Evolutionary conservation across 768 basidiomycete genomes (phyloP).

Genomic region (Brasilioporus rufonigricans): DNA sequence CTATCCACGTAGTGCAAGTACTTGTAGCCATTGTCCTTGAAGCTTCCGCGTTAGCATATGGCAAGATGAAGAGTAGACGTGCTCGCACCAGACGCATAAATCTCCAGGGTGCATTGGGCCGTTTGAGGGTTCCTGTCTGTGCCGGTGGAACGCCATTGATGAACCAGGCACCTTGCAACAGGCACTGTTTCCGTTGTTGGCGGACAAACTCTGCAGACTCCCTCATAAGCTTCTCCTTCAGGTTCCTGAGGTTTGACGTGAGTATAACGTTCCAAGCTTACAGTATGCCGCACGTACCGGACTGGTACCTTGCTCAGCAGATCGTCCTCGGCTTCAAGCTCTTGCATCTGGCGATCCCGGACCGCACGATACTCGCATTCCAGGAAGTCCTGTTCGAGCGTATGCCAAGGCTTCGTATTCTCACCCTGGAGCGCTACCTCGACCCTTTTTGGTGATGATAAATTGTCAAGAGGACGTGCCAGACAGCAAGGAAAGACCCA

Average conservation of each 20-base stretch:
- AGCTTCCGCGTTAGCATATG: neutral
- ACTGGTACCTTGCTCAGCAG: slow-evolving; percentile 82
- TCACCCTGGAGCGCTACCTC: slow-evolving; percentile 75
- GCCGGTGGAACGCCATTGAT: slow-evolving; percentile 66
- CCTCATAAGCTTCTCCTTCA: slow-evolving; percentile 81
- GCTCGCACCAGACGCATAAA: slow-evolving; percentile 77
- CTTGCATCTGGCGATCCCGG: slow-evolving; percentile 85
- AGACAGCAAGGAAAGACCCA: slow-evolving; percentile 38
- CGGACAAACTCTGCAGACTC: slow-evolving; percentile 90
- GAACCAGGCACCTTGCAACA: slow-evolving; percentile 92
- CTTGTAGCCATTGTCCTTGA: slow-evolving; percentile 74
- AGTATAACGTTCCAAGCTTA: neutral
- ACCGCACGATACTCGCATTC: slow-evolving; percentile 85
- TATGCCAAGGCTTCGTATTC: slow-evolving; percentile 75
- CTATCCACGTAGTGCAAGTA: slow-evolving; percentile 87
- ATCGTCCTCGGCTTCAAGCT: slow-evolving; percentile 86
- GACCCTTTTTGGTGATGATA: slow-evolving; percentile 44
- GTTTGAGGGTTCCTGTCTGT: slow-evolving; percentile 42
- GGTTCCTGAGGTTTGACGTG: slow-evolving; percentile 55
- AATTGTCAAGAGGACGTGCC: slow-evolving; percentile 5
- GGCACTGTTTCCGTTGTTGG: slow-evolving; percentile 83
- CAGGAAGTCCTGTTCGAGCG: slow-evolving; percentile 77
- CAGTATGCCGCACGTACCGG: slow-evolving; percentile 47
- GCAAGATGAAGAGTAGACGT: neutral
- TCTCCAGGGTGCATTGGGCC: slow-evolving; percentile 71